phyloP scores from a whole-genome alignment of 352 stramenopile species.

The Globisporangium irregulare region DNA sequence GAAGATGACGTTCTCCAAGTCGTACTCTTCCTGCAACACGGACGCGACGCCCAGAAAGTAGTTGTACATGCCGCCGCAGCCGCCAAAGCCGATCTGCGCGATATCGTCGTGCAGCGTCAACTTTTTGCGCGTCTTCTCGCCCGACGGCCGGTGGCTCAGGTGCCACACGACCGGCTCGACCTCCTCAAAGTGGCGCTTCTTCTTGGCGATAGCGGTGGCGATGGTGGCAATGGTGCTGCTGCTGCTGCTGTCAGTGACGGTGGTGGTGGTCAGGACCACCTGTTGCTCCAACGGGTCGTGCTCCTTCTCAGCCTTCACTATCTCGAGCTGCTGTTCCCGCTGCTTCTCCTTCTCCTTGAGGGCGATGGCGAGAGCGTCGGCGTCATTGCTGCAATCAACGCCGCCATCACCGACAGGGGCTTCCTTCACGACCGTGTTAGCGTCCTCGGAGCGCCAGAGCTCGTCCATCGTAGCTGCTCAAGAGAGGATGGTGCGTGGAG shows the following conservation, averaged over 20 bases:
- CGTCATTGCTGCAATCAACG: not conserved
- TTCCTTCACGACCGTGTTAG: not conserved
- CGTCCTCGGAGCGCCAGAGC: conserved; percentile 33
- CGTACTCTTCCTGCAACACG: conserved; percentile 74
- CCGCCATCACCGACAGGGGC: not conserved
- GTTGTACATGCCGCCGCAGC: conserved; percentile 86
- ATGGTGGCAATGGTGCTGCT: not conserved
- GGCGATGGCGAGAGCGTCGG: not conserved
- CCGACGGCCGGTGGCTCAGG: conserved; percentile 19
- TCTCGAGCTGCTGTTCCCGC: not conserved
- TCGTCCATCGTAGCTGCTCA: conserved; percentile 25
- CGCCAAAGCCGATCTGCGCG: conserved; percentile 76
- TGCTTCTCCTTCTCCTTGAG: conserved; percentile 6
- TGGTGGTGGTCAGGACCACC: not conserved
- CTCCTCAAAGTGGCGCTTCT: conserved; percentile 16
- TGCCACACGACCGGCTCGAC: conserved; percentile 29
- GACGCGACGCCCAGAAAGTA: conserved; percentile 81
- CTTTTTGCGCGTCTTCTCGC: conserved; percentile 32
- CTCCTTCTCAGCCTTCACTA: not conserved
- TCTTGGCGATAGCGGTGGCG: not conserved
- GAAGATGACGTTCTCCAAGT: conserved; percentile 69
- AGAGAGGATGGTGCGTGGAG: not conserved
- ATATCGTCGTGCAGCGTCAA: conserved; percentile 57
- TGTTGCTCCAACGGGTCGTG: not conserved
- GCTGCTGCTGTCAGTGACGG: not conserved